A percentile compares a stretch with the other conserved stretches of the same genome.
These are phyloP conservation scores for Leavenworthia alabamica DNA, from an alignment of 345 rosid species.

Conservation along the genomic window DNA sequence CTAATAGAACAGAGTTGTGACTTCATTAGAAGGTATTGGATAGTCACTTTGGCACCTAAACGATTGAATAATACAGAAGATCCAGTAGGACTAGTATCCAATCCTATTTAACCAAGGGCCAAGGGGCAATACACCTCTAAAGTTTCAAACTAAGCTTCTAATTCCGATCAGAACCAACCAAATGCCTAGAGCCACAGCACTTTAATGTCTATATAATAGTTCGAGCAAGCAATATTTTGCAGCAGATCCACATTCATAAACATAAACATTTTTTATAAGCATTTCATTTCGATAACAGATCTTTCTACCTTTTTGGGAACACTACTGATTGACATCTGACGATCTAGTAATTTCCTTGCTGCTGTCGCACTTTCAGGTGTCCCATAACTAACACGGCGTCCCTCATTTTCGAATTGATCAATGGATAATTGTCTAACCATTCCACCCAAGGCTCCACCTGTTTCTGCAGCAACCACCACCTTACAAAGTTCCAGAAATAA, in stretches of 20 bases:
- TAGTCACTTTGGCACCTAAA: too few relatives aligned
- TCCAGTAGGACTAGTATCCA: not conserved
- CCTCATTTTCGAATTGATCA: constrained; percentile 97
- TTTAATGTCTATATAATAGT: not conserved
- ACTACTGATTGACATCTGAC: constrained; percentile 91
- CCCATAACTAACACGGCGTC: constrained; percentile 93
- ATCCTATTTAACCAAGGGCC: not conserved
- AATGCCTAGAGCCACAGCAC: not conserved
- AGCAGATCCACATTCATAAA: not conserved
- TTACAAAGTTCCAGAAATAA: constrained; percentile 25
- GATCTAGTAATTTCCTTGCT: constrained; percentile 90
- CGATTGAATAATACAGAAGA: not conserved
- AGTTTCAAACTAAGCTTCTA: not conserved
- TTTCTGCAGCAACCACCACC: constrained; percentile 98
- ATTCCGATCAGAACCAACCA: not conserved
- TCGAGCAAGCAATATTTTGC: not conserved
- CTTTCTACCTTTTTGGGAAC: constrained; percentile 81
- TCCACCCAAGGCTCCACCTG: constrained; percentile 97
- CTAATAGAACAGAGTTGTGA: constrained; percentile 30
- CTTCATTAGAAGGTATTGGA: constrained; percentile 7
- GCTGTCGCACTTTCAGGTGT: constrained; percentile 92
- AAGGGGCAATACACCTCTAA: not conserved
- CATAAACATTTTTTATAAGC: not conserved
- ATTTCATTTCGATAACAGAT: not conserved
- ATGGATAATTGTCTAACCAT: constrained; percentile 94